Evolutionary conservation across 148 eudicot genomes (phyloP).

Genomic region (Beta vulgaris): DNA sequence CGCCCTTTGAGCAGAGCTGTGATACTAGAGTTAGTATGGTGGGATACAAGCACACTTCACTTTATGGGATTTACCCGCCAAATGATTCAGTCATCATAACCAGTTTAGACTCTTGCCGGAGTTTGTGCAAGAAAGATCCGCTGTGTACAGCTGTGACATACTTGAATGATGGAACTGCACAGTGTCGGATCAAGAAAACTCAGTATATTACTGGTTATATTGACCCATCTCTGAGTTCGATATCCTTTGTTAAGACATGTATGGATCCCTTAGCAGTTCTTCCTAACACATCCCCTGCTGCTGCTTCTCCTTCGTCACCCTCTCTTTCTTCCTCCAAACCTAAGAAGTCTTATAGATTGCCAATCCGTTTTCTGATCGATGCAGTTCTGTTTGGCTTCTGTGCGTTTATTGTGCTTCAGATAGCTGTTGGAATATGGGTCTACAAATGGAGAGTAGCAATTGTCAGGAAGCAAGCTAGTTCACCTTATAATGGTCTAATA

Average conservation of each 20-base stretch:
- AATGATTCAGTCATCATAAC: conserved; percentile 35
- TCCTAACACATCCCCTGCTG: conserved; percentile 25
- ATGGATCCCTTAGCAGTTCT: conserved; percentile 49
- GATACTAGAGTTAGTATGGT: conserved; percentile 43
- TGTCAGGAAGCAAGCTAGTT: conserved; percentile 28
- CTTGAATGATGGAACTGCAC: conserved; percentile 44
- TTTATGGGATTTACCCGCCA: conserved; percentile 59
- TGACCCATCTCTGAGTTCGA: conserved; percentile 39
- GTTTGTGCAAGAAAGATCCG: conserved; percentile 44
- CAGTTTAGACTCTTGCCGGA: conserved; percentile 42
- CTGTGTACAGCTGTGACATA: conserved; percentile 60
- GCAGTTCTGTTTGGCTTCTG: conserved; percentile 40
- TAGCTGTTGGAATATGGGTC: conserved; percentile 41
- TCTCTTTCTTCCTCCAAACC: conserved; percentile 4
- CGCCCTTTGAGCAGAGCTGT: conserved; percentile 43
- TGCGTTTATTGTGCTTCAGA: conserved; percentile 37
- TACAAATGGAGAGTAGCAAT: conserved; percentile 32
- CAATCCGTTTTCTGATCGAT: conserved; percentile 43
- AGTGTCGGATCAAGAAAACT: conserved; percentile 45
- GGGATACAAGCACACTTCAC: conserved; percentile 37
- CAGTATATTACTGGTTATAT: conserved; percentile 48
- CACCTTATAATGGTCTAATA: conserved; percentile 29
- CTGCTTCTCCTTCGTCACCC: conserved; percentile 18
- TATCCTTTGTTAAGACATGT: conserved; percentile 60
- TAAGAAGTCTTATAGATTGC: conserved; percentile 20